These are phyloP conservation scores for Neurospora intermedia DNA, from an alignment of 495 filamentous ascomycete genomes.

Conservation along the genomic window DNA sequence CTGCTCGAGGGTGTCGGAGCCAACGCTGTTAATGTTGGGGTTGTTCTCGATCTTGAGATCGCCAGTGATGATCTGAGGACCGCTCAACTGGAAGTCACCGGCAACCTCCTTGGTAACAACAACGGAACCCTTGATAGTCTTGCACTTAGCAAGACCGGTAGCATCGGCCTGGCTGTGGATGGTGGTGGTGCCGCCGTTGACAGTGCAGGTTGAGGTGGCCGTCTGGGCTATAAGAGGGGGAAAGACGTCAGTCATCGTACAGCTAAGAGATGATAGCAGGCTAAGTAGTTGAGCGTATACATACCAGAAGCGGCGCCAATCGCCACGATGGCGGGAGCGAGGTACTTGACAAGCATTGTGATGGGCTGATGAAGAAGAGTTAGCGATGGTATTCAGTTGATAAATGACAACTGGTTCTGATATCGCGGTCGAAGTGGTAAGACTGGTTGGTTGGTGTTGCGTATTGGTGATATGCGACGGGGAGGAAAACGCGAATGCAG, in stretches of 20 bases:
- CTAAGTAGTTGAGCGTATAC: slow-evolving; percentile 16
- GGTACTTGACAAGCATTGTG: slow-evolving; percentile 67
- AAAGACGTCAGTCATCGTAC: slow-evolving; percentile 10
- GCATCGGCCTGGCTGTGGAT: slow-evolving; percentile 66
- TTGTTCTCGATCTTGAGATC: slow-evolving; percentile 52
- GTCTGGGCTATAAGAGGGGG: slow-evolving; percentile 32
- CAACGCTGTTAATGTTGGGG: slow-evolving; percentile 33
- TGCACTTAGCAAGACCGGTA: slow-evolving; percentile 52
- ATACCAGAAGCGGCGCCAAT: slow-evolving; percentile 56
- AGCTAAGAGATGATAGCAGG: neutral
- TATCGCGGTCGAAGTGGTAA: neutral
- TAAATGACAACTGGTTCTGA: neutral
- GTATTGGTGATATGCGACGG: slow-evolving; percentile 1
- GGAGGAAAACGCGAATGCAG: slow-evolving; percentile 10
- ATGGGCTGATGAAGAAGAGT: slow-evolving; percentile 21
- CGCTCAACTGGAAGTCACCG: slow-evolving; percentile 42
- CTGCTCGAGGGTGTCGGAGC: slow-evolving; percentile 31
- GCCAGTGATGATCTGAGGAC: slow-evolving; percentile 56
- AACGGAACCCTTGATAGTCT: slow-evolving; percentile 58
- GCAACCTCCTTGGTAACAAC: slow-evolving; percentile 46
- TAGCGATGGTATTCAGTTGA: slow-evolving; percentile 5
- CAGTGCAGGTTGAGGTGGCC: slow-evolving; percentile 30
- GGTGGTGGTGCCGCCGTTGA: slow-evolving; percentile 31
- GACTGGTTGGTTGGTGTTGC: neutral
- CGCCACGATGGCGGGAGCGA: slow-evolving; percentile 66